Conservation (phyloP, 192 early-diverging fungal species). For the Phycomyces blakesleeanus region DNA sequence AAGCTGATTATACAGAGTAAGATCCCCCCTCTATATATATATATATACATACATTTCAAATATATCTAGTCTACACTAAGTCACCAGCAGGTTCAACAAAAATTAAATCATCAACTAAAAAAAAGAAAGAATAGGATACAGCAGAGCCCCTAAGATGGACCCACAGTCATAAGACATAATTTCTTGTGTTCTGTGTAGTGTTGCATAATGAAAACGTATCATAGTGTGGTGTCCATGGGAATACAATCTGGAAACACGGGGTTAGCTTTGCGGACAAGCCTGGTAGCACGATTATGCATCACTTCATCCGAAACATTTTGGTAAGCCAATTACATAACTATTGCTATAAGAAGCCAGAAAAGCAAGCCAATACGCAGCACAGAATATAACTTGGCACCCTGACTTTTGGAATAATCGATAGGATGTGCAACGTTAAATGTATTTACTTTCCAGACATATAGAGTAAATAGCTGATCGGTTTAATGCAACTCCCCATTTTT, state of each 20-base stretch:
- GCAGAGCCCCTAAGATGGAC: not conserved
- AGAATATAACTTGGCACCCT: slow-evolving; percentile 40
- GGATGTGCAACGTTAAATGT: too few relatives aligned
- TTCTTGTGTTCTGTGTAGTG: too few relatives aligned
- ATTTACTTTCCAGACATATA: too few relatives aligned
- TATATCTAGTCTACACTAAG: too few relatives aligned
- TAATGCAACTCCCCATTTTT: too few relatives aligned
- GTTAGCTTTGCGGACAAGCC: slow-evolving; percentile 1
- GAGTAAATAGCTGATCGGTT: too few relatives aligned
- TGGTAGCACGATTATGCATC: slow-evolving; percentile 25
- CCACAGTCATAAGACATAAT: too few relatives aligned
- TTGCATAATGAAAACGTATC: slow-evolving; percentile 13
- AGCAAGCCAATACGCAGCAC: slow-evolving; percentile 34
- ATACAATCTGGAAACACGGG: slow-evolving; percentile 30
- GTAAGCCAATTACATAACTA: slow-evolving; percentile 44
- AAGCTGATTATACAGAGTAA: too few relatives aligned
- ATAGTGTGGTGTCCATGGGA: slow-evolving; percentile 29
- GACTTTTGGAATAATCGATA: slow-evolving; percentile 42
- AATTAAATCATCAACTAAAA: not conserved
- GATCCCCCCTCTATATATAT: too few relatives aligned
- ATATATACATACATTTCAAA: too few relatives aligned
- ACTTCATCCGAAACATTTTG: slow-evolving; percentile 42
- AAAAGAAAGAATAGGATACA: not conserved
- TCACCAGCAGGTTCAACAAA: too few relatives aligned
- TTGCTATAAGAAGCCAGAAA: slow-evolving; percentile 40